Evolutionary conservation across 352 stramenopile genomes (phyloP).

Genomic region (Phytophthora pinifolia): DNA sequence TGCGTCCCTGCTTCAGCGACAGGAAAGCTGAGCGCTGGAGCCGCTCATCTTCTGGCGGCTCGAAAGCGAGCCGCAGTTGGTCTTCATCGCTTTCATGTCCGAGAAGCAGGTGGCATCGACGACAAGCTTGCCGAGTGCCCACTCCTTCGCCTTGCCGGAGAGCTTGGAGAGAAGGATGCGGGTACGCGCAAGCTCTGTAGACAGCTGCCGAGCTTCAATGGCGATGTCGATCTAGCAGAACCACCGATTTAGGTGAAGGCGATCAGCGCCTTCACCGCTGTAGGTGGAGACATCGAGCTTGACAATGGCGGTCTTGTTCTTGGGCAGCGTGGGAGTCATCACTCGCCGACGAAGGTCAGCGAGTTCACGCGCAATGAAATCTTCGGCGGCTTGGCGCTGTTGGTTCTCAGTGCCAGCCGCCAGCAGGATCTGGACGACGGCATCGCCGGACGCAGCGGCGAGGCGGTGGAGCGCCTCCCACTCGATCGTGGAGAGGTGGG

Average conservation of each 20-base stretch:
- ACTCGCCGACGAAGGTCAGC: slow-evolving; percentile 11
- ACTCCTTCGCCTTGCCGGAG: slow-evolving; percentile 9
- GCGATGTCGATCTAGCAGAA: slow-evolving; percentile 26
- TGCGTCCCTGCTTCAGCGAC: slow-evolving; percentile 14
- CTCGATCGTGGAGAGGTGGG: no score
- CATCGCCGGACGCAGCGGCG: slow-evolving; percentile 1
- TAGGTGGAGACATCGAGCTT: slow-evolving; percentile 35
- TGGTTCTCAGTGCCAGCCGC: not conserved
- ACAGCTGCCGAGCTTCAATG: slow-evolving; percentile 20
- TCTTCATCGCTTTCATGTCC: slow-evolving; percentile 1
- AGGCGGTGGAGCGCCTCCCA: slow-evolving; percentile 17
- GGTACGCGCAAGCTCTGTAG: slow-evolving; percentile 1
- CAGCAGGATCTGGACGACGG: slow-evolving; percentile 6
- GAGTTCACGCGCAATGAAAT: slow-evolving; percentile 21
- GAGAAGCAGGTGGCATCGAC: slow-evolving; percentile 12
- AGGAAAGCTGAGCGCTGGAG: slow-evolving; percentile 10
- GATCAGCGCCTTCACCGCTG: slow-evolving; percentile 8
- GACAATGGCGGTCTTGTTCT: slow-evolving; percentile 22
- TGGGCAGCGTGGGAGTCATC: slow-evolving; percentile 11
- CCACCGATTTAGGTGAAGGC: slow-evolving; percentile 21
- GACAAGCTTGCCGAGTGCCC: slow-evolving; percentile 17
- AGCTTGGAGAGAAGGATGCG: slow-evolving; percentile 18
- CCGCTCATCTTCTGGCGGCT: slow-evolving; percentile 20
- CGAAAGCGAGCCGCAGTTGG: slow-evolving; percentile 20
- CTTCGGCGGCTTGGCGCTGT: slow-evolving; percentile 4